Evolutionary conservation across 176 grass and related monocot genomes (phyloP).

Genomic region (Hyparrhenia diplandra): DNA sequence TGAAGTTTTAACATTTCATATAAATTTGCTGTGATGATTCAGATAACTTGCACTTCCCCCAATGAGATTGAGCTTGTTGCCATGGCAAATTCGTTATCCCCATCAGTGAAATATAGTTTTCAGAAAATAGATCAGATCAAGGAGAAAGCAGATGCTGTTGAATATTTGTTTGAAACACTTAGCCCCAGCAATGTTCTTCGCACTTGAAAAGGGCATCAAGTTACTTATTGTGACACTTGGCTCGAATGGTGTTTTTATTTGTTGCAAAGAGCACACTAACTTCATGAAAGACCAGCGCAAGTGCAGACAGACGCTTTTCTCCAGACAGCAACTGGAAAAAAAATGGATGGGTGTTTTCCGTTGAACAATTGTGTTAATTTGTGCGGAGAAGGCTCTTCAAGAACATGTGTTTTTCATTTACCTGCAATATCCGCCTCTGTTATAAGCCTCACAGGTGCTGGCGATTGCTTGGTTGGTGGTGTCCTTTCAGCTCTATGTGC

Average conservation of each 20-base stretch:
- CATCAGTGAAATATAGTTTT: constrained; percentile 44
- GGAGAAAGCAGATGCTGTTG: constrained; percentile 34
- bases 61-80: constrained; percentile 80
- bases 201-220: constrained; percentile 89
- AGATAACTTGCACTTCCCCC: constrained; percentile 90
- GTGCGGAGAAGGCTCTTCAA: constrained; percentile 33
- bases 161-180: constrained; percentile 75
- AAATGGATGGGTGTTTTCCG: constrained; percentile 29
- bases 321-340: constrained; percentile 35
- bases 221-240: constrained; percentile 80
- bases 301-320: constrained; percentile 29
- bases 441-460: constrained; percentile 71
- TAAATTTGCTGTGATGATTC: constrained; percentile 23
- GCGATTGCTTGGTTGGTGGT: constrained; percentile 91
- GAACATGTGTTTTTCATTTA: constrained; percentile 69
- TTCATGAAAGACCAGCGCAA: constrained; percentile 37
- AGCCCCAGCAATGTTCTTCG: constrained; percentile 70
- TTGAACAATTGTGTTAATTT: constrained; percentile 21
- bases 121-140: constrained; percentile 21
- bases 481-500: constrained; percentile 60
- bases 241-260: constrained; percentile 73
- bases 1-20: constrained; percentile 9
- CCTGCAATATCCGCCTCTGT: constrained; percentile 70
- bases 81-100: constrained; percentile 79
- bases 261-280: constrained; percentile 45